Conservation (phyloP, 441 rosid genomes). For the Euphorbia celastroides region DNA sequence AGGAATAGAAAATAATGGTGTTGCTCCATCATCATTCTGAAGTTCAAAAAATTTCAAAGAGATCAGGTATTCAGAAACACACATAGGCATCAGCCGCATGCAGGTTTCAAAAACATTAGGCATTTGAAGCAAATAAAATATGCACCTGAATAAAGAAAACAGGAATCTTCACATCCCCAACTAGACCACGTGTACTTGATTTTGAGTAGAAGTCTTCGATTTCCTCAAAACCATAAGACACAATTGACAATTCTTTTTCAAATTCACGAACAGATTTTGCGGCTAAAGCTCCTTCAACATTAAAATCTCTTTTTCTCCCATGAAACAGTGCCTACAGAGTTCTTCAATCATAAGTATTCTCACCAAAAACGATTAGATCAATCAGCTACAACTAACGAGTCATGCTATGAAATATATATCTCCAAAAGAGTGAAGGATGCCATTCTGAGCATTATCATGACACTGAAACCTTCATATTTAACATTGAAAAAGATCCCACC, state of each 20-base stretch:
- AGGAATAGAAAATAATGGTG: slow-evolving; percentile 71
- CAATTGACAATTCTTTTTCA: slow-evolving; percentile 89
- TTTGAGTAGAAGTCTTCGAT: slow-evolving; percentile 78
- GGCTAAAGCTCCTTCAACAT: slow-evolving; percentile 75
- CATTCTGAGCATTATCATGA: slow-evolving; percentile 11
- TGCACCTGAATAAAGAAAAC: slow-evolving; percentile 90
- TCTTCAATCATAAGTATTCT: slow-evolving; percentile 22
- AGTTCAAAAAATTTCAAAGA: slow-evolving; percentile 25
- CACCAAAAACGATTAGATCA: slow-evolving; percentile 17
- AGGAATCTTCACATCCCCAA: slow-evolving; percentile 85
- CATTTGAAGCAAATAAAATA: slow-evolving; percentile 15
- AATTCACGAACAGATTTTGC: slow-evolving; percentile 89
- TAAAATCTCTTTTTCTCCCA: slow-evolving; percentile 80
- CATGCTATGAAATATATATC: background rate
- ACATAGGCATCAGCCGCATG: background rate
- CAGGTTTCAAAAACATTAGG: slow-evolving; percentile 10
- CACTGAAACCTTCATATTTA: slow-evolving; percentile 7
- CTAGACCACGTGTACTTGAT: slow-evolving; percentile 61
- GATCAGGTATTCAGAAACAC: slow-evolving; percentile 18
- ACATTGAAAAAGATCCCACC: slow-evolving; percentile 16
- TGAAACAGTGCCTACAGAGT: slow-evolving; percentile 68
- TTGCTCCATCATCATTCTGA: slow-evolving; percentile 76
- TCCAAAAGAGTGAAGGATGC: slow-evolving; percentile 6
- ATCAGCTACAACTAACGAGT: slow-evolving; percentile 6
- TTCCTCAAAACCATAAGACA: slow-evolving; percentile 72